Conservation (phyloP, 2,329 filamentous ascomycete genomes). For the Pseudocercospora fuligena region DNA sequence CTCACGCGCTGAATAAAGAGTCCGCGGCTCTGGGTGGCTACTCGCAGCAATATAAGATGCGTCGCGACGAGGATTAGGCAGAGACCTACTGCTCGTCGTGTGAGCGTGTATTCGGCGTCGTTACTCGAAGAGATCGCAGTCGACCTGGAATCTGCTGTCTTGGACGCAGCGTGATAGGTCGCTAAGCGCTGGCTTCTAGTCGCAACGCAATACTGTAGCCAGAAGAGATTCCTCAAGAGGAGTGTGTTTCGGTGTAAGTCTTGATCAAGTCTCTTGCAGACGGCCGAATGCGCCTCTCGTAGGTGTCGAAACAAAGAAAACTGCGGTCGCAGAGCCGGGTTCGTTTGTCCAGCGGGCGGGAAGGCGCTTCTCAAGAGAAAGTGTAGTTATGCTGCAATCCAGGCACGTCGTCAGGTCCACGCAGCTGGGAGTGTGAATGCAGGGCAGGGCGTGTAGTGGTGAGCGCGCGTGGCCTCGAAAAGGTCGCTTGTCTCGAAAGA, state of each 20-base stretch:
- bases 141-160: not conserved
- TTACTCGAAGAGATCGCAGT: not conserved
- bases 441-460: not conserved
- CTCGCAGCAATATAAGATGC: not conserved
- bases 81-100: not conserved
- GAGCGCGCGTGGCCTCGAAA: conserved; percentile 1
- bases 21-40: not conserved
- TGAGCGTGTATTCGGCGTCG: not conserved
- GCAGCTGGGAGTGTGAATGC: not conserved
- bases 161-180: not conserved
- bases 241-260: conserved; percentile 7
- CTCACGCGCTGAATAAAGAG: not conserved
- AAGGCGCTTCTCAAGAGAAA: not conserved
- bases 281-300: conserved; percentile 26
- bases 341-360: conserved; percentile 2
- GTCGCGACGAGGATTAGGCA: not conserved
- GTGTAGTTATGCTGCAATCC: not conserved
- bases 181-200: conserved; percentile 9
- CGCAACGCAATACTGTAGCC: not conserved
- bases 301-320: conserved; percentile 25
- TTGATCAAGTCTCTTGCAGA: conserved; percentile 27
- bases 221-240: not conserved
- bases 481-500: not conserved
- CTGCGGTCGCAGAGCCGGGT: conserved; percentile 1
- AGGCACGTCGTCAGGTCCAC: conserved; percentile 1